Base-by-base conservation (phyloP, 169 alveolate genomes). In the Cryptosporidium ryanae region DNA sequence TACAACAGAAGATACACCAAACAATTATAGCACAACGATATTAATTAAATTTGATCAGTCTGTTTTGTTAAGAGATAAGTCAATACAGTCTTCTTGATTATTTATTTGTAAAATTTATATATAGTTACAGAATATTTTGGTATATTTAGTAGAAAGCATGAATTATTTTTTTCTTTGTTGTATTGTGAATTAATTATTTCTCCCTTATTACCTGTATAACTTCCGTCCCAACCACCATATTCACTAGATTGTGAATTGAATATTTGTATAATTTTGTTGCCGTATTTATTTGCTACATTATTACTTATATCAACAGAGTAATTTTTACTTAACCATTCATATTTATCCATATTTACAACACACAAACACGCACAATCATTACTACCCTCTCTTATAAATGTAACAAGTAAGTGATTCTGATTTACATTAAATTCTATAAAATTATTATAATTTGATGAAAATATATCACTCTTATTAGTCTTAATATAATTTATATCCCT, bases 1-100 rank as follows among this genome's bases (percentile, higher is more conserved):
- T 31, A 93, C 95, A 32, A 82, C 92, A 32, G 92, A 92, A 63
- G 94, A 92, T 29, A 48, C 82, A 1, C 93, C 90, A 13, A 68
- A 83, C 31, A 66, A 48, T 46, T 66, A 82, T 25, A 90, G 91
- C 76, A 91, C 94, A 25, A 93, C 96, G 25, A 84, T 93, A 55
- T 82, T 93, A 66, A 92, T 93, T 5, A 92, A 93, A 44, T 93
- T 93, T 52, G 87, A 76, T 2, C 27, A 43, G 46, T 61, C 59
- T 23, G 87, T 76, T 25, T 17, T 76, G 12, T 34, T 59, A 17
- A 76, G 87, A 43, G 87, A 76, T 46, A 76, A 76, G 46, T 38
- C 87, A 17, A 76, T 76, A 29, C 87, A 76, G 70, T 59, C 76
- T 32, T 32, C 34, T 15, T 68, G 32, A 23, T 17, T 52, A 10